These are phyloP conservation scores for Xylaria hypoxylon DNA, from an alignment of 2,329 filamentous ascomycete genomes.

Conservation along the genomic window DNA sequence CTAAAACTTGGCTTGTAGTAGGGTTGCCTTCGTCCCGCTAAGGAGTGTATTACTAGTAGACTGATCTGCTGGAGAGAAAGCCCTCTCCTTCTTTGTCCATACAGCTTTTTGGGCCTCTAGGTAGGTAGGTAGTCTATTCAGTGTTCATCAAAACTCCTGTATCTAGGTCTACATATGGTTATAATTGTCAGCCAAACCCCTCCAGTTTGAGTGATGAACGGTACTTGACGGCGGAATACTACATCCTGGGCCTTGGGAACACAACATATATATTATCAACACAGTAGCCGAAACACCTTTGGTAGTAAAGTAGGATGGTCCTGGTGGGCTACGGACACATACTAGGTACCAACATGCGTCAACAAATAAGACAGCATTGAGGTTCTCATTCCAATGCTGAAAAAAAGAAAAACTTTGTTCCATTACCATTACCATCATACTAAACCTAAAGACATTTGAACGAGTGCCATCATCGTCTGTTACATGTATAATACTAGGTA, in stretches of 20 bases:
- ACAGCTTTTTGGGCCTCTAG: too few species aligned
- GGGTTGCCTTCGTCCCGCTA: too few species aligned
- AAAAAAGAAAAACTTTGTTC: background rate
- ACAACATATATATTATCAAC: conserved; percentile 12
- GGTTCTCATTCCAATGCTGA: background rate
- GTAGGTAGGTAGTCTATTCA: background rate
- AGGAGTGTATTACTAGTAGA: too few species aligned
- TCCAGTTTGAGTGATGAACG: conserved; percentile 25
- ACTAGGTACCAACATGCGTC: background rate
- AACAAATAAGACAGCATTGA: background rate
- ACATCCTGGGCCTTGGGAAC: conserved; percentile 16
- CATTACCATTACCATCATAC: background rate
- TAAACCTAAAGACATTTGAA: too few species aligned
- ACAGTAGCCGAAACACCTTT: conserved; percentile 6
- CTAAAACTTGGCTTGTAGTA: too few species aligned
- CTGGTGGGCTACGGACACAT: background rate
- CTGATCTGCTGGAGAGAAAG: background rate
- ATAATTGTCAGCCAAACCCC: conserved; percentile 7
- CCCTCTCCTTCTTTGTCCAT: too few species aligned
- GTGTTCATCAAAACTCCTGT: background rate
- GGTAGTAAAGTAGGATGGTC: conserved; percentile 8
- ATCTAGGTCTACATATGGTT: background rate
- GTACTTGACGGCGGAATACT: conserved; percentile 16
- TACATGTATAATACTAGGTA: background rate
- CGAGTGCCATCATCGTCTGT: too few species aligned